phyloP scores from a whole-genome alignment of 257 asterid genomes.

The Coffea eugenioides region DNA sequence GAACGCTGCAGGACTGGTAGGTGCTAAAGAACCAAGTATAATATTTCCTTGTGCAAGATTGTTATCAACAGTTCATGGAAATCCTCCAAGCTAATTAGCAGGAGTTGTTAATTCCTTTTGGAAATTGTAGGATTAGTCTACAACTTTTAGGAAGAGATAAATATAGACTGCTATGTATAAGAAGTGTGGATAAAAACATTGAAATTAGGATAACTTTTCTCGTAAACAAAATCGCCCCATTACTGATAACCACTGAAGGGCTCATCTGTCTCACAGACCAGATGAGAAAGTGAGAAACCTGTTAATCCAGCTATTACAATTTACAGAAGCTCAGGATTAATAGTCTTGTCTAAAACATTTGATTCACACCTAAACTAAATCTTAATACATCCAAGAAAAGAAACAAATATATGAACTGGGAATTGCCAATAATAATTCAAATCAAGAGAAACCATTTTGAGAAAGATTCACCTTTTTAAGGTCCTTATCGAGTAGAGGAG shows the following conservation, averaged over 20 bases:
- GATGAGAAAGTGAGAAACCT: no score
- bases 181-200: neutral
- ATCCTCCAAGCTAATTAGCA: neutral
- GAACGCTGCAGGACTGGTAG: neutral
- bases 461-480: conserved; percentile 55
- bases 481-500: conserved; percentile 57
- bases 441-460: neutral
- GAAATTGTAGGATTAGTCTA: neutral
- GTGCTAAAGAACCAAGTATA: neutral
- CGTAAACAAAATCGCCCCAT: neutral
- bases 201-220: neutral
- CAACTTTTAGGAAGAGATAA: neutral
- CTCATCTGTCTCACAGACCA: neutral
- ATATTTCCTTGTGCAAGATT: neutral
- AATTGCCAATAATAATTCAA: neutral
- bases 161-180: no score
- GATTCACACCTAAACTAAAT: no score
- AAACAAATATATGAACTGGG: neutral
- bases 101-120: neutral
- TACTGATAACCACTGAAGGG: neutral
- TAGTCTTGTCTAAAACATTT: no score
- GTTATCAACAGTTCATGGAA: neutral
- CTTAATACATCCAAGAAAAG: neutral
- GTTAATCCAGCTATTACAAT: no score
- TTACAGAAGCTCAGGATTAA: no score